Evolutionary conservation across 2,329 filamentous ascomycete species (phyloP).

Genomic region (Nectriaceae sp.): DNA sequence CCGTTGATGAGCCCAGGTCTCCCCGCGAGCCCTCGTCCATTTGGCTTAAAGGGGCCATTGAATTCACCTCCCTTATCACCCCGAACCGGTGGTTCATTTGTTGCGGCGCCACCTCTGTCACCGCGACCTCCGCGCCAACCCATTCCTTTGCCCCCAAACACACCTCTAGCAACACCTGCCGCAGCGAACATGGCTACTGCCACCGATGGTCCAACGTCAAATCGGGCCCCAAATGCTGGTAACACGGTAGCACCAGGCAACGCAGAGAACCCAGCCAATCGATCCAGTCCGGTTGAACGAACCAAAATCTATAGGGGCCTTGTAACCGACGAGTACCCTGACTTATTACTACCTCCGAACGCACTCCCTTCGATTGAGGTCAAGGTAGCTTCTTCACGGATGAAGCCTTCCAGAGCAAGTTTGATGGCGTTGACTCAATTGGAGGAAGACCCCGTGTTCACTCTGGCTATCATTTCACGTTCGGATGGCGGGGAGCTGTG

Average conservation of each 20-base stretch:
- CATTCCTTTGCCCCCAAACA: slow-evolving; percentile 71
- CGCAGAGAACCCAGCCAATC: slow-evolving; percentile 22
- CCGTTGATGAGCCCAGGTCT: slow-evolving; percentile 61
- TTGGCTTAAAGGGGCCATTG: slow-evolving; percentile 53
- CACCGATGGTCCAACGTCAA: slow-evolving; percentile 15
- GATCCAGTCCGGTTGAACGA: slow-evolving; percentile 43
- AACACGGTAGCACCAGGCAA: slow-evolving; percentile 9
- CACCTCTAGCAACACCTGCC: slow-evolving; percentile 60
- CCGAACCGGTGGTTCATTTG: slow-evolving; percentile 41
- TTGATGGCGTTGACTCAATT: slow-evolving; percentile 76
- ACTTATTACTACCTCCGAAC: slow-evolving; percentile 83
- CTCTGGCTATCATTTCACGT: slow-evolving; percentile 80
- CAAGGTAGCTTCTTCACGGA: slow-evolving; percentile 88
- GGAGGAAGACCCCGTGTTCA: slow-evolving; percentile 94
- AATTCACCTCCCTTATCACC: slow-evolving; percentile 72
- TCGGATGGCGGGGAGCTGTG: slow-evolving; percentile 79
- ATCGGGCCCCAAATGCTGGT: slow-evolving; percentile 7
- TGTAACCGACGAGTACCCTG: slow-evolving; percentile 82
- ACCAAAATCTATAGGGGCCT: slow-evolving; percentile 73
- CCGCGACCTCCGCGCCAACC: slow-evolving; percentile 74
- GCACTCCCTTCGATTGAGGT: slow-evolving; percentile 84
- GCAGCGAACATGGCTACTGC: slow-evolving; percentile 1
- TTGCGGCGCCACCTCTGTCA: slow-evolving; percentile 60
- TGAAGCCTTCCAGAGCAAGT: slow-evolving; percentile 88
- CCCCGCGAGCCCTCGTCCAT: slow-evolving; percentile 61